Base-by-base conservation (phyloP, 441 rosid species). In the Dalechampia spathulata region DNA sequence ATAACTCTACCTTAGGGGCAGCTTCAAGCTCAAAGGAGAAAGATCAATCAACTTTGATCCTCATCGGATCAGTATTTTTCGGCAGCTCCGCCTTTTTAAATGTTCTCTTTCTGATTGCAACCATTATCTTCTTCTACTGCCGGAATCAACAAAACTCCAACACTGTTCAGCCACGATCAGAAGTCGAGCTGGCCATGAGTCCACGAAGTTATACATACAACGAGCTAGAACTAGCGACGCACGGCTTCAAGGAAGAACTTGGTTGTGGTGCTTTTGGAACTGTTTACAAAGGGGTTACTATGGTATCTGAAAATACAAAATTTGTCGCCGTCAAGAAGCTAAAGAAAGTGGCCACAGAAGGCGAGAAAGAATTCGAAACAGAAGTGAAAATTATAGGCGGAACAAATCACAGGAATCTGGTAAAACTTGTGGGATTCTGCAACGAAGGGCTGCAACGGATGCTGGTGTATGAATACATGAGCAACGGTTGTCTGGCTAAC, bases 301-400 rank as follows among this genome's bases (percentile, higher is more conserved):
- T 34, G 45, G 51, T 62, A 5, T 15, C 19, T 25, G 68, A 39
- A 27, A 20, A 17, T 0, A 37, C n/a, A n/a, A n/a, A n/a, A n/a
- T n/a, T n/a, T n/a, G n/a, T 73, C 6, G 81, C 81, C 0, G 60
- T 67, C 19, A 73, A 76, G 72, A 67, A 74, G 43, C 61, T 76
- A 0, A 70, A 79, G 15, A 67, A 55, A 37, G 7, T 34, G 14
- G 26, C 65, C 17, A 47, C 32, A 0, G 71, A 75, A 19, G 72
- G 77, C 0, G 77, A 75, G 55, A 60, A 36, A 5, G 67, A 70
- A 27, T 74, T 74, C 58, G 54, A 5, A 13, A 37, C 58, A 5
- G 72, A 70, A 54, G 57, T 63, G 66, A 39, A 19, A 16, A 52
- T 51, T 10, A 68, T 74, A 2, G 75, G 68, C 17, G 50, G 54